These are phyloP conservation scores for Pleurotus giganteus DNA, from an alignment of 768 basidiomycete species.

Conservation along the genomic window DNA sequence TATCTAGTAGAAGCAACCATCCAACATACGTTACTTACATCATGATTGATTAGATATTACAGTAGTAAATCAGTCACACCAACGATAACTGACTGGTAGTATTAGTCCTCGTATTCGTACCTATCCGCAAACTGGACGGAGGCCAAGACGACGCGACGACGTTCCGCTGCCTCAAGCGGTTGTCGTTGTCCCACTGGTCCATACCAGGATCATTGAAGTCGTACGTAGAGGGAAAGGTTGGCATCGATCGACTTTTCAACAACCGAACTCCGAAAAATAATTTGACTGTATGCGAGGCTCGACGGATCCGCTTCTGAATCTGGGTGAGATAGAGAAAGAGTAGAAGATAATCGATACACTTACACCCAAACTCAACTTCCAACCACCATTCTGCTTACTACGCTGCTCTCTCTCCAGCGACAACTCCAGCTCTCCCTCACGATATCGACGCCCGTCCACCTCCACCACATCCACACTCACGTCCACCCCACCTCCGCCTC, in stretches of 20 bases:
- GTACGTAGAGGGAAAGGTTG: neutral
- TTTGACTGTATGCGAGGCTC: constrained; percentile 3
- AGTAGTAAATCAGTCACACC: too few relatives aligned
- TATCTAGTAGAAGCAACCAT: too few relatives aligned
- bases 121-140: neutral
- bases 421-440: neutral
- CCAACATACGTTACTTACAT: too few relatives aligned
- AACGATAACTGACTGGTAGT: neutral
- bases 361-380: neutral
- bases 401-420: neutral
- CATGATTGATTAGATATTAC: too few relatives aligned
- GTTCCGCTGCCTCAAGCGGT: neutral
- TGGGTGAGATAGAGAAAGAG: neutral
- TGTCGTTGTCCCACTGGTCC: too few relatives aligned
- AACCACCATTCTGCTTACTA: neutral
- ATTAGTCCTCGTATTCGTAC: neutral
- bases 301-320: constrained; percentile 1
- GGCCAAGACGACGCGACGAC: constrained; percentile 1
- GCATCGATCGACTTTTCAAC: constrained; percentile 1
- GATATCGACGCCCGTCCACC: neutral
- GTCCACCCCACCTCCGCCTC: neutral
- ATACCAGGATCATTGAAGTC: neutral
- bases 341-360: neutral
- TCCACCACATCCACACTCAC: too few relatives aligned
- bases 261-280: constrained; percentile 3